Evolutionary conservation across 768 basidiomycete species (phyloP).

Genomic region (Pisolithus orientalis): DNA sequence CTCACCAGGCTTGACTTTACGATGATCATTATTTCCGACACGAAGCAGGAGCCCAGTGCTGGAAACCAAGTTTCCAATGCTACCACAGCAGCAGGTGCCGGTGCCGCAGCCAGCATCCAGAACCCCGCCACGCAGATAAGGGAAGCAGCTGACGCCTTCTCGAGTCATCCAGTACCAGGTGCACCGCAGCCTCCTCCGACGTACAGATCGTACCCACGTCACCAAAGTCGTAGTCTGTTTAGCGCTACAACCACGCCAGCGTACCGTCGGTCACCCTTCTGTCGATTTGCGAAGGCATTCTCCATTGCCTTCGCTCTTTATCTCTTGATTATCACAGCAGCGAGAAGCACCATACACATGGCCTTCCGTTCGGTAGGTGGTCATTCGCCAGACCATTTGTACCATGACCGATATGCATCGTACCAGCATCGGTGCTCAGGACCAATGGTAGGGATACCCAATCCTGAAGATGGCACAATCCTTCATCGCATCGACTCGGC

Average conservation of each 20-base stretch:
- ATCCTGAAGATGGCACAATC: conserved; percentile 11
- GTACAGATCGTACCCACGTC: neutral
- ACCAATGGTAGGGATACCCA: conserved; percentile 3
- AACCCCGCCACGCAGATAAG: neutral
- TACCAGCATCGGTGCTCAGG: neutral
- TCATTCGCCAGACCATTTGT: neutral
- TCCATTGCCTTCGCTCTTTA: conserved; percentile 8
- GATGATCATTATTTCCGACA: neutral
- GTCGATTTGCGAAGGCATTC: conserved; percentile 12
- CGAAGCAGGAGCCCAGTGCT: neutral
- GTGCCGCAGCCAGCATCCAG: neutral
- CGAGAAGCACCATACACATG: conserved; percentile 1
- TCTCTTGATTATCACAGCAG: neutral
- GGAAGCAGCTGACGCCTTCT: neutral
- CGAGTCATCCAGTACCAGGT: neutral
- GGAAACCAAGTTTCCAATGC: neutral
- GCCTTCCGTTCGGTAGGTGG: conserved; percentile 1
- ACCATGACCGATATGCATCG: neutral
- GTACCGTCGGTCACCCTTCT: conserved; percentile 1
- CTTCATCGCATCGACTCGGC: conserved; percentile 5
- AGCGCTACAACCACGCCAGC: neutral
- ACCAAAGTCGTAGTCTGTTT: neutral
- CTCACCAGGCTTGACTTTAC: neutral
- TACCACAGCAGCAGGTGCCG: neutral
- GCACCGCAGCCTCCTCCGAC: neutral